Conservation (phyloP, 2,329 filamentous ascomycete genomes). For the Beauveria sp. region DNA sequence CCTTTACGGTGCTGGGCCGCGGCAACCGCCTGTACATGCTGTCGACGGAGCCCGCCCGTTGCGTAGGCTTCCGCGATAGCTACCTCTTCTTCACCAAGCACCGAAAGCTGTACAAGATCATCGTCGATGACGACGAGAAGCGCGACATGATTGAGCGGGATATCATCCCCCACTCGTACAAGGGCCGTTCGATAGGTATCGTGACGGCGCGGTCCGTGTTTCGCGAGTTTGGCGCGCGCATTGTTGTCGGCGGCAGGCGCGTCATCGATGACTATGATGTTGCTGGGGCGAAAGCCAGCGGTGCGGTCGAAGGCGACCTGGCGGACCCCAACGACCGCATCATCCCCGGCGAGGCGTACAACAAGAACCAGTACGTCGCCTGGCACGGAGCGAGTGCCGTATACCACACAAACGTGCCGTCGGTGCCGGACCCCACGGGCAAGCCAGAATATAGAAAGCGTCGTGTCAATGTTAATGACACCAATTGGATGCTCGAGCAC, state of each 20-base stretch:
- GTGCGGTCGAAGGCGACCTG: slow-evolving; percentile 78
- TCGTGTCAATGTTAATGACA: slow-evolving; percentile 80
- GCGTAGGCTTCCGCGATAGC: slow-evolving; percentile 93
- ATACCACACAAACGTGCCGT: slow-evolving; percentile 76
- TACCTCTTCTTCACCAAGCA: slow-evolving; percentile 99
- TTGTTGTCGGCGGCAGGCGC: slow-evolving; percentile 82
- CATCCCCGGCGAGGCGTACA: slow-evolving; percentile 77
- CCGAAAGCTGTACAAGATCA: slow-evolving; percentile 92
- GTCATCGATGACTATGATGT: slow-evolving; percentile 88
- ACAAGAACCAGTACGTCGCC: slow-evolving; percentile 97
- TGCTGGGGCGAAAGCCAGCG: slow-evolving; percentile 63
- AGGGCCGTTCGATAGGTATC: slow-evolving; percentile 92
- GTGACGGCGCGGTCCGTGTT: slow-evolving; percentile 96
- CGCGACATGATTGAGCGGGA: slow-evolving; percentile 90
- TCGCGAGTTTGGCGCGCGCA: slow-evolving; percentile 89
- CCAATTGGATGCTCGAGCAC: slow-evolving; percentile 96
- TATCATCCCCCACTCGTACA: slow-evolving; percentile 97
- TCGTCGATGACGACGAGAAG: slow-evolving; percentile 96
- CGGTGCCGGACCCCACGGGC: slow-evolving; percentile 65
- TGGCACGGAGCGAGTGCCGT: slow-evolving; percentile 97
- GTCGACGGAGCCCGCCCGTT: slow-evolving; percentile 93
- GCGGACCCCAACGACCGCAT: slow-evolving; percentile 84
- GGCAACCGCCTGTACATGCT: slow-evolving; percentile 92
- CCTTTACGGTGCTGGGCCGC: slow-evolving; percentile 81
- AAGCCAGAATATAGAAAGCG: slow-evolving; percentile 78